Evolutionary conservation across 2,329 filamentous ascomycete species (phyloP), one percentile per base, ranked within the genome.

Genomic region (Arthrinium phaeospermum): DNA sequence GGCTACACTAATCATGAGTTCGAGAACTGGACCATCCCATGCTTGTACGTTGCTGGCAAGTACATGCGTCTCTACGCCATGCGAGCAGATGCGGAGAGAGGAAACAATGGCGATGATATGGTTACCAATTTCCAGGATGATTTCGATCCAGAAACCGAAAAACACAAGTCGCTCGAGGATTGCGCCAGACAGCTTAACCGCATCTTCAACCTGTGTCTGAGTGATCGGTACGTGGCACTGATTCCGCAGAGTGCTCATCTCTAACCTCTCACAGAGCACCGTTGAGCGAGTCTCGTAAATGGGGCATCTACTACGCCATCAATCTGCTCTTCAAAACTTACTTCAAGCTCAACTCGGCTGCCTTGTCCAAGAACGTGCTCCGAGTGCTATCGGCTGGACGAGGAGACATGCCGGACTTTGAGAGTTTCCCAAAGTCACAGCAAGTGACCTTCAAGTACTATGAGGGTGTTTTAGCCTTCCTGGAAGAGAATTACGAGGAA

Each of bases 301-400:
- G 96, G 96, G 97, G 94, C 8, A 93, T 98, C 68, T 99, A 99
- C 85, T 95, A 95, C 81, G 92, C 96, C 75, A 94, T 95, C 79
- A 98, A 98, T 80, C 88, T 99, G 10, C 87, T 98, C 19, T 99
- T 99, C 90, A 98, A 98, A 84, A 98, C 95, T 1, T 98, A 98
- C 82, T 99, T 99, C 86, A 97, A 94, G 85, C 87, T 98, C 75
- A 98, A 97, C 83, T 94, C 93, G 46, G 92, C 97, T 72, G 91
- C 91, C n/a, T 86, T 98, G 27, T 97, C 92, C 24, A 95, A 96
- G 80, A 98, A 96, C 76, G 92, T 98, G 69, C 86, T 99, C 67
- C 94, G 92, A 76, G 95, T 94, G 0, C 87, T 99, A 68, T 88
- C 92, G 67, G 95, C 95, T 16, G 92, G 93, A 71, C 85, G 86